These are phyloP conservation scores for Emiliania huxleyi DNA, from an alignment of 78 protist species.

Conservation along the genomic window DNA sequence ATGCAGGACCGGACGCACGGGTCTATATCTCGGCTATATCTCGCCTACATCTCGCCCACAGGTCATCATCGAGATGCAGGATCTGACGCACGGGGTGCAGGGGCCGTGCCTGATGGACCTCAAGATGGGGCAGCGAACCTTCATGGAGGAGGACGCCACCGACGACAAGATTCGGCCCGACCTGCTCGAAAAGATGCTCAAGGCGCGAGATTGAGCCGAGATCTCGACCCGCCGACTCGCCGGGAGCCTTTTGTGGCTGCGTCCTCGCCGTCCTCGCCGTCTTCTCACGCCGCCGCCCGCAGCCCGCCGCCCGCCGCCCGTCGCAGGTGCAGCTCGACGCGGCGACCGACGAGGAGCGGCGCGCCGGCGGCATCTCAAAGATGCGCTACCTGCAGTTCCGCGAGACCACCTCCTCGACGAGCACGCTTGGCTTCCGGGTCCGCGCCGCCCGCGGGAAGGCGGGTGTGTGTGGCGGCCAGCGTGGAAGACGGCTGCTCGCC, in stretches of 20 bases:
- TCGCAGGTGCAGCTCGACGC: slow-evolving; percentile 1
- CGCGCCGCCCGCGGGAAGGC: too few relatives aligned
- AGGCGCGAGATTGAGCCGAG: too few relatives aligned
- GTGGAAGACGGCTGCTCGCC: too few relatives aligned
- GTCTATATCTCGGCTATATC: too few relatives aligned
- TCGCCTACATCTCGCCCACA: too few relatives aligned
- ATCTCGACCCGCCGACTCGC: too few relatives aligned
- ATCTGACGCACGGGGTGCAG: not conserved
- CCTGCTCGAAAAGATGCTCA: slow-evolving; percentile 18
- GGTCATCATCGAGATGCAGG: slow-evolving; percentile 1
- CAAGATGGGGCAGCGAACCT: slow-evolving; percentile 11
- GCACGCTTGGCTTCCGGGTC: slow-evolving; percentile 34
- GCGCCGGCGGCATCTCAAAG: slow-evolving; percentile 29
- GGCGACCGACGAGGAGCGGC: slow-evolving; percentile 10
- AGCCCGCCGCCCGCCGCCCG: too few relatives aligned
- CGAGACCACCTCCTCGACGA: not conserved
- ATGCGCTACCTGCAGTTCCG: slow-evolving; percentile 44
- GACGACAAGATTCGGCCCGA: not conserved
- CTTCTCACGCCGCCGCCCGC: too few relatives aligned
- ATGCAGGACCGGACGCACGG: not conserved
- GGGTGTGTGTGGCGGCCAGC: too few relatives aligned
- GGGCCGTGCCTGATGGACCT: slow-evolving; percentile 10
- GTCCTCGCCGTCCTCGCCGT: too few relatives aligned
- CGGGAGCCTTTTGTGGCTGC: too few relatives aligned
- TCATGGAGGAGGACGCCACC: not conserved